Evolutionary conservation across 768 basidiomycete species (phyloP).

Genomic region (Pleurotus citrinopileatus): DNA sequence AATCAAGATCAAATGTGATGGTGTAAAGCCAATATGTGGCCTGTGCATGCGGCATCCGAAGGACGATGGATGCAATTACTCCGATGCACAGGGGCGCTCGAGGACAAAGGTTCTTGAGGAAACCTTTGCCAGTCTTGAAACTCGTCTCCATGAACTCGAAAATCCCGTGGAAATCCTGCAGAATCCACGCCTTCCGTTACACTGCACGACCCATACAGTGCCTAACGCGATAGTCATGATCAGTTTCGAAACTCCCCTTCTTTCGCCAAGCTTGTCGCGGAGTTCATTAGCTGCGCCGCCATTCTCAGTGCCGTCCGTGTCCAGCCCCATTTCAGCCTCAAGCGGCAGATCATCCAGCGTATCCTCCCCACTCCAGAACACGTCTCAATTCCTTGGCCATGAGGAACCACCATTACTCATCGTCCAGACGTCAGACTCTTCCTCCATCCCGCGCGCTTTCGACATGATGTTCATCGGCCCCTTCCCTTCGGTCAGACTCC

Average conservation of each 20-base stretch:
- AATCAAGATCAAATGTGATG: slow-evolving; percentile 63
- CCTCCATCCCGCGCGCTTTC: slow-evolving; percentile 48
- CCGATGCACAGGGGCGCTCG: slow-evolving; percentile 60
- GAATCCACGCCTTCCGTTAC: slow-evolving; percentile 43
- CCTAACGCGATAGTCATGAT: slow-evolving; percentile 26
- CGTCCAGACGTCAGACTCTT: slow-evolving; percentile 59
- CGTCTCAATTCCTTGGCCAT: slow-evolving; percentile 33
- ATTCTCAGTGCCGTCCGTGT: slow-evolving; percentile 20
- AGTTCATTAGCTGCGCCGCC: slow-evolving; percentile 7
- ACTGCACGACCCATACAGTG: slow-evolving; percentile 48
- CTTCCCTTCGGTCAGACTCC: slow-evolving; percentile 46
- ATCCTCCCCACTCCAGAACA: slow-evolving; percentile 30
- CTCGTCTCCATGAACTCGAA: slow-evolving; percentile 56
- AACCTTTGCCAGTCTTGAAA: slow-evolving; percentile 50
- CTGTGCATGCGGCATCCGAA: slow-evolving; percentile 60
- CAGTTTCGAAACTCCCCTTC: slow-evolving; percentile 25
- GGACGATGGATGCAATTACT: slow-evolving; percentile 69
- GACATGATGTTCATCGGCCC: slow-evolving; percentile 42
- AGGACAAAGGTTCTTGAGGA: slow-evolving; percentile 60
- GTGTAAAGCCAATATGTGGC: slow-evolving; percentile 58
- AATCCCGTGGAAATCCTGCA: no score
- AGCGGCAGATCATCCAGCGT: slow-evolving; percentile 37
- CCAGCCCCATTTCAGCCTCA: slow-evolving; percentile 46
- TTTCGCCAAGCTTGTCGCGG: background rate
- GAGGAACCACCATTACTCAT: slow-evolving; percentile 40